Evolutionary conservation across 1,284 basidiomycete genomes (phyloP).

Genomic region (Xanthoconium separans): DNA sequence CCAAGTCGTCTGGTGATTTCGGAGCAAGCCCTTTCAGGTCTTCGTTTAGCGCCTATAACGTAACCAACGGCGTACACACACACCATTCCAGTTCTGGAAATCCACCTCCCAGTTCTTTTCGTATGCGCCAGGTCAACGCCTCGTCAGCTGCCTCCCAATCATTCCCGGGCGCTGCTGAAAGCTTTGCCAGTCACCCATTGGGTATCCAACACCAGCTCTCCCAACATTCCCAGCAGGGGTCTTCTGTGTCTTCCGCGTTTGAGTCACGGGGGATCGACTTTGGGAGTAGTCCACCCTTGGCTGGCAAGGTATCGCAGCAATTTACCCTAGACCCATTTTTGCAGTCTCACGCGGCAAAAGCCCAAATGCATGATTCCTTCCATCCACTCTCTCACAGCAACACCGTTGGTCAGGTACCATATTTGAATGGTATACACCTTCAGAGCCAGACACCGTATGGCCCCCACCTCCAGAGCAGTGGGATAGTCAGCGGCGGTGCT

Average conservation of each 20-base stretch:
- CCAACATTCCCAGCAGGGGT: slow-evolving; percentile 36
- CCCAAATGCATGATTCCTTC: slow-evolving; percentile 36
- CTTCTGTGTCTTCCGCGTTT: slow-evolving; percentile 24
- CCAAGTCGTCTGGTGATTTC: slow-evolving; percentile 41
- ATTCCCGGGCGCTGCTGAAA: slow-evolving; percentile 24
- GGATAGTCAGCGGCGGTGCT: slow-evolving; percentile 21
- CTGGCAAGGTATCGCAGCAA: slow-evolving; percentile 30
- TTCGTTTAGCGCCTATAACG: slow-evolving; percentile 37
- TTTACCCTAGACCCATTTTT: slow-evolving; percentile 35
- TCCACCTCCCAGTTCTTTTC: slow-evolving; percentile 32
- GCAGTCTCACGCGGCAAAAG: slow-evolving; percentile 29
- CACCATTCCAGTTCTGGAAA: slow-evolving; percentile 24
- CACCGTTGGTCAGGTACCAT: slow-evolving; percentile 32
- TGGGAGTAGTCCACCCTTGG: slow-evolving; percentile 28
- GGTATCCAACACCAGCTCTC: slow-evolving; percentile 37
- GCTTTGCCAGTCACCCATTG: slow-evolving; percentile 27
- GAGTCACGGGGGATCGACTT: slow-evolving; percentile 34
- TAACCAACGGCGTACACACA: slow-evolving; percentile 25
- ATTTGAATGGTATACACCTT: slow-evolving; percentile 45
- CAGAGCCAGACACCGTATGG: slow-evolving; percentile 74
- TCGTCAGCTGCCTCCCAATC: slow-evolving; percentile 24
- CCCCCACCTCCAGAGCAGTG: slow-evolving; percentile 56
- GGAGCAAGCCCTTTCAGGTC: slow-evolving; percentile 35
- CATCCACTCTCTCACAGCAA: slow-evolving; percentile 31
- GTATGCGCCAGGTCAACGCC: slow-evolving; percentile 30